Evolutionary conservation across 2,329 filamentous ascomycete species (phyloP).

Genomic region (Mycocentrospora acerina): DNA sequence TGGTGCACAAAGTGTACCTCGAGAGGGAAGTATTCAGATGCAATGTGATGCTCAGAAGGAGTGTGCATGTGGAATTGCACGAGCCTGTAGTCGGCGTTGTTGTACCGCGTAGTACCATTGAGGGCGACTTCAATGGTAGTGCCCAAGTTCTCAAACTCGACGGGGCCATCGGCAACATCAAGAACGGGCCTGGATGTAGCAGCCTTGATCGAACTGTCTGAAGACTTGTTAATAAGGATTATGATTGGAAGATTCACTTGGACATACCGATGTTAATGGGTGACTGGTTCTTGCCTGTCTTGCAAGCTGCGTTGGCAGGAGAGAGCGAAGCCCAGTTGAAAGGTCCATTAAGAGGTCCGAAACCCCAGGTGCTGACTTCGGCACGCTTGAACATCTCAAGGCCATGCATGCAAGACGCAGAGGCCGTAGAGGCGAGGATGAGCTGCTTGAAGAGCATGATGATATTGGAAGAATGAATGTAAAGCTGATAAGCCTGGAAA

Average conservation of each 20-base stretch:
- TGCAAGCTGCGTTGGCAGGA: slow-evolving; percentile 50
- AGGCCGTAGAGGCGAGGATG: slow-evolving; percentile 36
- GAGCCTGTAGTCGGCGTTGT: slow-evolving; percentile 46
- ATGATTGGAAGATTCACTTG: slow-evolving; percentile 1
- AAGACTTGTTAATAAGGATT: slow-evolving; percentile 10
- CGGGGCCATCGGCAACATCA: slow-evolving; percentile 45
- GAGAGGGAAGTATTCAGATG: slow-evolving; percentile 49
- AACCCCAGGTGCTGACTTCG: slow-evolving; percentile 45
- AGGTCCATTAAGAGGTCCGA: slow-evolving; percentile 49
- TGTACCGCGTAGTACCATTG: slow-evolving; percentile 50
- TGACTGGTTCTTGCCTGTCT: slow-evolving; percentile 54
- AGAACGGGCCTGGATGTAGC: slow-evolving; percentile 31
- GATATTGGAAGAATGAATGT: slow-evolving; percentile 3
- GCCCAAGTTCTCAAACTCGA: slow-evolving; percentile 59
- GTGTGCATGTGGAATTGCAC: slow-evolving; percentile 64
- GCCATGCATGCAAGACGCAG: slow-evolving; percentile 47
- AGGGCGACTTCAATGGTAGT: slow-evolving; percentile 60
- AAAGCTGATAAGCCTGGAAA: slow-evolving; percentile 1
- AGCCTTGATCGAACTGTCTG: slow-evolving; percentile 36
- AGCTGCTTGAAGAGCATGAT: slow-evolving; percentile 37
- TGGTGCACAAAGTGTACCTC: slow-evolving; percentile 63
- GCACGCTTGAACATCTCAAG: slow-evolving; percentile 41
- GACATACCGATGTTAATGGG: slow-evolving; percentile 56
- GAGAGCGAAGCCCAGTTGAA: slow-evolving; percentile 55
- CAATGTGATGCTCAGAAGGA: slow-evolving; percentile 59